A percentile compares a stretch with the other conserved stretches of the same genome.
These are phyloP conservation scores for Candida nemodendra DNA, from an alignment of 805 yeast genomes.

Conservation along the genomic window DNA sequence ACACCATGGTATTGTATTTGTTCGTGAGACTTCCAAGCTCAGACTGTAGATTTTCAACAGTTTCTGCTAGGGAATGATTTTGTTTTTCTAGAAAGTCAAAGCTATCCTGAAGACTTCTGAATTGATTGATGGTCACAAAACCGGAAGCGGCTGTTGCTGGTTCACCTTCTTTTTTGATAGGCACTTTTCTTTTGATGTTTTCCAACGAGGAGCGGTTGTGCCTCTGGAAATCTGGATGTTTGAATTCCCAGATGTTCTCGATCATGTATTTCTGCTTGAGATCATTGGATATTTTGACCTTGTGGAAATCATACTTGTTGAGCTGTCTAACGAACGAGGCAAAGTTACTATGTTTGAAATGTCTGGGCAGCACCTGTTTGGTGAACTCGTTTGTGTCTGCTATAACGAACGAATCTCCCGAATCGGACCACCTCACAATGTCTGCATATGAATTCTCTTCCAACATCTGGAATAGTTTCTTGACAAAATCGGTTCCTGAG, in stretches of 20 bases:
- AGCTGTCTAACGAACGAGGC: slow-evolving; percentile 93
- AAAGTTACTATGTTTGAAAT: slow-evolving; percentile 93
- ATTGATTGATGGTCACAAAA: slow-evolving; percentile 24
- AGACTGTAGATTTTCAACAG: slow-evolving; percentile 33
- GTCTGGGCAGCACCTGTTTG: slow-evolving; percentile 81
- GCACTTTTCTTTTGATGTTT: slow-evolving; percentile 81
- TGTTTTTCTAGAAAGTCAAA: slow-evolving; percentile 32
- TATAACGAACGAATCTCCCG: slow-evolving; percentile 87
- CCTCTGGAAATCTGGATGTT: slow-evolving; percentile 81
- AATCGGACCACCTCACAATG: slow-evolving; percentile 81
- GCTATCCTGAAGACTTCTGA: slow-evolving; percentile 26
- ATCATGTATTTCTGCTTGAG: slow-evolving; percentile 70
- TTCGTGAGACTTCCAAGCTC: slow-evolving; percentile 46
- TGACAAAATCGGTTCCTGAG: slow-evolving; percentile 58
- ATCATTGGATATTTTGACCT: slow-evolving; percentile 74
- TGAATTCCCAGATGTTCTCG: slow-evolving; percentile 74
- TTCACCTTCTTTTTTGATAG: slow-evolving; percentile 38
- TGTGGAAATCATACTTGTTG: slow-evolving; percentile 96
- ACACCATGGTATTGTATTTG: slow-evolving; percentile 64
- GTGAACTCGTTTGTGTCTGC: slow-evolving; percentile 89
- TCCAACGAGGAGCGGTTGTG: slow-evolving; percentile 80
- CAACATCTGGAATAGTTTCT: slow-evolving; percentile 78
- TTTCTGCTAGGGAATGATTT: slow-evolving; percentile 27
- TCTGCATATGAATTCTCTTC: slow-evolving; percentile 74
- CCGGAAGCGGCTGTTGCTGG: slow-evolving; percentile 6